Conservation (phyloP, 2,329 filamentous ascomycete genomes). For the Hysterium pulicare region DNA sequence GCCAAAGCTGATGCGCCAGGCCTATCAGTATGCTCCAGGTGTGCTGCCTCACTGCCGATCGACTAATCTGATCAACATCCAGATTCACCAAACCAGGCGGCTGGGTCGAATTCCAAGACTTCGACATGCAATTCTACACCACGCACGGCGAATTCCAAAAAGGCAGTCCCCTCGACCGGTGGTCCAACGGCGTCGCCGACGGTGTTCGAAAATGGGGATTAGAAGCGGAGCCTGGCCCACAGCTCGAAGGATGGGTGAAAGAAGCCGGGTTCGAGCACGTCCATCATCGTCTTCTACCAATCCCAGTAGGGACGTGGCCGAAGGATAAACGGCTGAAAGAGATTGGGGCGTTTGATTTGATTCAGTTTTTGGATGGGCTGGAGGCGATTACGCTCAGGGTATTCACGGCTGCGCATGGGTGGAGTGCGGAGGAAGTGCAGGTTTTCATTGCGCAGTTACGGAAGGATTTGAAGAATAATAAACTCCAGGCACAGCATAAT, state of each 20-base stretch:
- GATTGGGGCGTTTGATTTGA: slow-evolving; percentile 23
- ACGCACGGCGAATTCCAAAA: slow-evolving; percentile 13
- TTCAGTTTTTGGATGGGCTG: slow-evolving; percentile 22
- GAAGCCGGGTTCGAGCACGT: slow-evolving; percentile 23
- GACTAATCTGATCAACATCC: background rate
- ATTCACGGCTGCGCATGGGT: slow-evolving; percentile 14
- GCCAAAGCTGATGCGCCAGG: slow-evolving; percentile 23
- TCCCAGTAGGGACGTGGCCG: slow-evolving; percentile 24
- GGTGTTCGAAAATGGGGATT: slow-evolving; percentile 39
- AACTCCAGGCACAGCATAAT: slow-evolving; percentile 22
- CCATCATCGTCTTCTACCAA: slow-evolving; percentile 13
- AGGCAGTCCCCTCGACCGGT: slow-evolving; percentile 13
- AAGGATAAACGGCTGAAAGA: slow-evolving; percentile 26
- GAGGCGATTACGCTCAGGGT: slow-evolving; percentile 20
- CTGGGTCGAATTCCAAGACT: slow-evolving; percentile 33
- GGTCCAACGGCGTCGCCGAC: slow-evolving; percentile 28
- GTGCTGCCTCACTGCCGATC: background rate
- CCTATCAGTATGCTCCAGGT: slow-evolving; percentile 23
- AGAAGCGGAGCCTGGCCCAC: slow-evolving; percentile 38
- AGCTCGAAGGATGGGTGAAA: slow-evolving; percentile 21
- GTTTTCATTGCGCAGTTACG: slow-evolving; percentile 21
- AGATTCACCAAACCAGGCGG: slow-evolving; percentile 38
- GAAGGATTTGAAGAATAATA: slow-evolving; percentile 20
- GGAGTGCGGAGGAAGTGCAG: slow-evolving; percentile 20
- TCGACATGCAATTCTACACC: slow-evolving; percentile 22